phyloP scores from a whole-genome alignment of 2,329 filamentous ascomycete genomes.

The Aschersonia sp. region DNA sequence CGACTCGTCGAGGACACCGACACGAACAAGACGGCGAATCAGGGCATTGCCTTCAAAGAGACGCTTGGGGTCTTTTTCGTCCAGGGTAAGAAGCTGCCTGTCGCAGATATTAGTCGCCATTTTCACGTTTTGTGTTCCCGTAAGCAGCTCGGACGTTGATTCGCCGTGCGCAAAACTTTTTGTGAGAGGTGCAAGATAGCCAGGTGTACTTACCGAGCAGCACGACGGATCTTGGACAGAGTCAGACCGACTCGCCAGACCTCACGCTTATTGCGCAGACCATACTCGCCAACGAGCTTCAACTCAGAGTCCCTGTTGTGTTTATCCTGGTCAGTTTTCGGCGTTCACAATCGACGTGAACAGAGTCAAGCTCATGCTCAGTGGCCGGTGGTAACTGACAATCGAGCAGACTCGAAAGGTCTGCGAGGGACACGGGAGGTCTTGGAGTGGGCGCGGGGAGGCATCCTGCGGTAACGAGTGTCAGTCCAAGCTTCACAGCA shows the following conservation, averaged over 20 bases:
- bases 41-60: conserved; percentile 99
- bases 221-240: conserved; percentile 99
- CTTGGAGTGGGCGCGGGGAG: conserved; percentile 73
- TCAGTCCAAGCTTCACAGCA: conserved; percentile 11
- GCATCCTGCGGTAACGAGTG: conserved; percentile 17
- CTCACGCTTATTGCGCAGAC: conserved; percentile 99
- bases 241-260: conserved; percentile 99
- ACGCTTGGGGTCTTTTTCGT: conserved; percentile 99
- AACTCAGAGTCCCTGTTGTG: conserved; percentile 85
- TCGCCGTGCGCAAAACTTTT: not conserved
- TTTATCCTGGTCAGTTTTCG: conserved; percentile 46
- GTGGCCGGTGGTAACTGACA: conserved; percentile 96
- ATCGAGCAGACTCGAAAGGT: conserved; percentile 98
- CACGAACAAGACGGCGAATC: conserved; percentile 98
- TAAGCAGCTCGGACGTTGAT: no score
- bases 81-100: conserved; percentile 98
- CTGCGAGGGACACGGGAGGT: conserved; percentile 97
- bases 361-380: conserved; percentile 96
- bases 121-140: not conserved
- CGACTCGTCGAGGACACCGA: conserved; percentile 98
- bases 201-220: conserved; percentile 66
- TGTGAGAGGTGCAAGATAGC: not conserved
- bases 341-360: conserved; percentile 73
- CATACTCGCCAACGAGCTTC: conserved; percentile 99
- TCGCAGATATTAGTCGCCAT: conserved; percentile 9